Evolutionary conservation across 495 filamentous ascomycete genomes (phyloP).

Genomic region (Trichocladium antarcticum): DNA sequence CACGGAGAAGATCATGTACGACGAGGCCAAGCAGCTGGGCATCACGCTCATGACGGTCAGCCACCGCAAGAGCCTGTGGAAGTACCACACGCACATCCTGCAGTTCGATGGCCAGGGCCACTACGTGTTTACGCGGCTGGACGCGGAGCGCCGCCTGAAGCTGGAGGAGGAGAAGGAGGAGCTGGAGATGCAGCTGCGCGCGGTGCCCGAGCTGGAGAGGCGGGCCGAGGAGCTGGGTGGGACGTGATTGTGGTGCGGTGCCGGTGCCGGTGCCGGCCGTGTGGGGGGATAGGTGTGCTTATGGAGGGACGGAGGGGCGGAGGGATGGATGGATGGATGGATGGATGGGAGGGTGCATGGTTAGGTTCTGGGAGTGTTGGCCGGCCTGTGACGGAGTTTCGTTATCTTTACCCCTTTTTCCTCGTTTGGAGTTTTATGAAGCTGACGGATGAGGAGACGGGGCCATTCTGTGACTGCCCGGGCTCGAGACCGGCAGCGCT

Average conservation of each 20-base stretch:
- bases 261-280: too few species aligned
- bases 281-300: not conserved
- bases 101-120: constrained; percentile 93
- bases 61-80: constrained; percentile 86
- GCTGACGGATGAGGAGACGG: too few species aligned
- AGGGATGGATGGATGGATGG: too few species aligned
- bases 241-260: not conserved
- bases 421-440: not conserved
- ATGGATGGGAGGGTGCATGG: too few species aligned
- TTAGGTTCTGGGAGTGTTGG: too few species aligned
- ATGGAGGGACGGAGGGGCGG: too few species aligned
- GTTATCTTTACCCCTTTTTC: not conserved
- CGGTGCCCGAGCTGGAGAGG: constrained; percentile 77
- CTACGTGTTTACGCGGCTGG: constrained; percentile 81
- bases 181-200: constrained; percentile 68
- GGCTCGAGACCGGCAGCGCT: too few species aligned
- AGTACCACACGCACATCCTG: constrained; percentile 84
- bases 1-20: constrained; percentile 92
- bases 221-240: constrained; percentile 62
- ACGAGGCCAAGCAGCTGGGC: constrained; percentile 78
- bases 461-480: too few species aligned
- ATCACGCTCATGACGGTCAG: constrained; percentile 95
- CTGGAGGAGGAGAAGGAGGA: constrained; percentile 97
- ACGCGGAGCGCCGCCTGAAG: constrained; percentile 73
- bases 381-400: too few species aligned